Evolutionary conservation across 306 rosid species (phyloP), one percentile per base, ranked within the genome.

Genomic region (Hippophae rhamnoides): DNA sequence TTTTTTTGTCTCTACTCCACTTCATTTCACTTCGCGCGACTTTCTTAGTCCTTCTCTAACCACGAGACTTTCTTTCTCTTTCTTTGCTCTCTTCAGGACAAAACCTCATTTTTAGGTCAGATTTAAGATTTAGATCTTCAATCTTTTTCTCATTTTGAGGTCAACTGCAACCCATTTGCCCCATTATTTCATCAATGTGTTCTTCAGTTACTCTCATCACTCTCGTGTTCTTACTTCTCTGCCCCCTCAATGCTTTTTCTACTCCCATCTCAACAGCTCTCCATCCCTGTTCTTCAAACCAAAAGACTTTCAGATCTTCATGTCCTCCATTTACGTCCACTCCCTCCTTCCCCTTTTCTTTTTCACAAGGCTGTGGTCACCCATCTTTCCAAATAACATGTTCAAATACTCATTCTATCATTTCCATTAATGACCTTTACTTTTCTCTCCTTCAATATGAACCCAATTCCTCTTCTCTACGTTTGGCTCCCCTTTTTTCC

Each of bases 301-400:
- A 60, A 3, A 50, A 23, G 5, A 27, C 70, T 43, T 49, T 54
- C 6, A 45, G 51, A 38, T 48, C 66, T 41, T 53, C 59, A 0
- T 90, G 95, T 9, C 97, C 97, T 2, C 88, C 95, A 3, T 88
- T 83, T 73, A 13, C 76, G 27, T 62, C 95, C 14, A 5, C 52
- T 3, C 89, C 70, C 5, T 45, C 81, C 1, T 92, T 69, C 56
- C 99, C 99, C 1, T 92, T 92, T 75, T 92, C 99, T 6, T 69
- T 70, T 18, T 54, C 79, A 0, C 88, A 80, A 0, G 95, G 95
- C 0, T 84, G 92, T 12, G 99, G 99, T 57, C 99, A 92, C 83
- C 99, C 99, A 12, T 82, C 82, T 9, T 88, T 92, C 65, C 97
- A 88, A 11, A 44, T 92, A 0, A 72, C 59, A 6, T 92, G 99